Evolutionary conservation across 2,329 filamentous ascomycete genomes (phyloP), one percentile per base, ranked within the genome.

Genomic region (Hirsutella thompsonii): DNA sequence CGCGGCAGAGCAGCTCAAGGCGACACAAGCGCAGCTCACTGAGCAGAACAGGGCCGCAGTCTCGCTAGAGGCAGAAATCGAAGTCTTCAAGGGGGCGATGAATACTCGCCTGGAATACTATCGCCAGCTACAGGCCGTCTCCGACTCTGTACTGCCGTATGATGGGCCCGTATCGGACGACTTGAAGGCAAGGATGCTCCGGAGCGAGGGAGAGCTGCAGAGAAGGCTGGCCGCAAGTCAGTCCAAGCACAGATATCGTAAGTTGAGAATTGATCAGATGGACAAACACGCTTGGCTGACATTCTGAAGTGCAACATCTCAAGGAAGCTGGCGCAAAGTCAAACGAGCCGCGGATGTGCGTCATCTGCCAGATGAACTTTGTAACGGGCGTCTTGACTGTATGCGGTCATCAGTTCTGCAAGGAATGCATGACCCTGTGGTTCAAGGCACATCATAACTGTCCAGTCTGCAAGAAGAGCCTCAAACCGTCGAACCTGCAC

Each of bases 331-430:
- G 84, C 36, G 67, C 73, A n/a, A 76, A 72, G 38, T 71, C 73
- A 1, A 72, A 78, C 37, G 74, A 79, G 43, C 68, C 77, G 6
- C 74, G 77, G 23, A 78, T 83, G 39, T 98, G 92, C 56, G 76
- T 93, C 42, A 95, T 98, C 50, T 98, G 92, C 56, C 81, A 84
- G 53, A 72, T 74, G 10, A 55, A 68, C 0, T 94, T 95, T 51
- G 79, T 82, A 44, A 67, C 78, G n/a, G 90, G 90, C 40, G 76
- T 83, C 40, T 67, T 90, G 46, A 95, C 90, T 0, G 74, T 87
- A 1, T 96, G 92, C 56, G 90, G 90, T 0, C 92, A 98, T 55
- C 78, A 87, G 47, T 96, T 88, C 56, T 95, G 90, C 65, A 88
- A 86, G 52, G 83, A 86, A 21, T 96, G 92, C 58, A 81, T 96